Evolutionary conservation across 2,329 filamentous ascomycete genomes (phyloP).

Genomic region (Fusarium sp.): DNA sequence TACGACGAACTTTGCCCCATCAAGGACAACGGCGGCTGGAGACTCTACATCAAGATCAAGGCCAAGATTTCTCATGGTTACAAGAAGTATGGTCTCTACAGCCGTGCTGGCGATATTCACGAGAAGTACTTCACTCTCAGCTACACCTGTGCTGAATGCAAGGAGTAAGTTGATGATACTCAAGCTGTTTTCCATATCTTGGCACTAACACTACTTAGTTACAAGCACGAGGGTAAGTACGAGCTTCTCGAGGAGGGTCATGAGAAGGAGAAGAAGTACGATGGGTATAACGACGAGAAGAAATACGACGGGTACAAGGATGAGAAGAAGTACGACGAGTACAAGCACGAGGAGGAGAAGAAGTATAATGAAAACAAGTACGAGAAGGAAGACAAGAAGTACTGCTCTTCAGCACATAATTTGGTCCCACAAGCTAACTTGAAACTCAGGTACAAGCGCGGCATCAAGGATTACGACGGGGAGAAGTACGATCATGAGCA

Average conservation of each 20-base stretch:
- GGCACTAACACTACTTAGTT: conserved; percentile 5
- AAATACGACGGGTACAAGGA: not conserved
- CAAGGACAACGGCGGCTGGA: conserved; percentile 43
- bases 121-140: conserved; percentile 44
- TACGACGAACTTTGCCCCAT: conserved; percentile 44
- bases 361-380: conserved; percentile 11
- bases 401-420: not conserved
- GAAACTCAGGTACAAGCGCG: not conserved
- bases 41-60: conserved; percentile 46
- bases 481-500: not conserved
- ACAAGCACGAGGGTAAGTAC: conserved; percentile 24
- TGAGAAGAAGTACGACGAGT: conserved; percentile 3
- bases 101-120: conserved; percentile 34
- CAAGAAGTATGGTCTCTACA: conserved; percentile 42
- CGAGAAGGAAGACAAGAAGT: conserved; percentile 8
- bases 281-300: not conserved
- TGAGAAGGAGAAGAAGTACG: not conserved
- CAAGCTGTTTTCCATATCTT: not conserved
- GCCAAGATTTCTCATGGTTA: conserved; percentile 36
- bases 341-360: conserved; percentile 2
- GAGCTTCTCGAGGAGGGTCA: conserved; percentile 15
- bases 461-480: not conserved
- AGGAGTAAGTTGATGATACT: conserved; percentile 20
- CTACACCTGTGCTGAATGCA: conserved; percentile 45
- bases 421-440: not conserved